These are phyloP conservation scores for Aphanocladium album DNA, from an alignment of 2,329 filamentous ascomycete genomes.

Conservation along the genomic window DNA sequence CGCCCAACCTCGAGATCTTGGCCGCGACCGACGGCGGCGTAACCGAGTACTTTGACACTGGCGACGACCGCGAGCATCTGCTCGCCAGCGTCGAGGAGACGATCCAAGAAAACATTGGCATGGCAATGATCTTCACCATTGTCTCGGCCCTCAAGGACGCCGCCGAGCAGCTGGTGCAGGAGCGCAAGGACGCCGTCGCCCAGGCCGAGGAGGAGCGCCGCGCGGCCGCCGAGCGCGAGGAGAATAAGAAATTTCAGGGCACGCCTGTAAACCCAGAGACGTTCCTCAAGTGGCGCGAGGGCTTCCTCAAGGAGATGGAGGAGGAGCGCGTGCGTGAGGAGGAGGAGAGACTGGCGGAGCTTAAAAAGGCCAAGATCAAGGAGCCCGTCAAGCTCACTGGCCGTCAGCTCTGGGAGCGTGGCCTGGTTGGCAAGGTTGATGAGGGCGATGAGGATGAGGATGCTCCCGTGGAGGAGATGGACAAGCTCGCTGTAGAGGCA, in stretches of 20 bases:
- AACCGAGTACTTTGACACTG: constrained; percentile 71
- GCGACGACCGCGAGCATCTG: constrained; percentile 71
- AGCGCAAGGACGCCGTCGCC: constrained; percentile 59
- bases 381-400: constrained; percentile 69
- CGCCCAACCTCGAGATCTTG: constrained; percentile 75
- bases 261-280: constrained; percentile 81
- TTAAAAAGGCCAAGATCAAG: constrained; percentile 72
- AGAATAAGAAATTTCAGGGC: constrained; percentile 96
- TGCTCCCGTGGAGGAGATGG: constrained; percentile 55
- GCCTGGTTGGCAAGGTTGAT: constrained; percentile 61
- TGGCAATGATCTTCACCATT: constrained; percentile 95
- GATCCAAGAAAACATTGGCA: constrained; percentile 88
- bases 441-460: constrained; percentile 64
- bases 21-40: constrained; percentile 63
- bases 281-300: constrained; percentile 77
- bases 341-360: constrained; percentile 76
- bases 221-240: constrained; percentile 70
- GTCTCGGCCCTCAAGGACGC: constrained; percentile 82
- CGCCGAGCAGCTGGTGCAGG: constrained; percentile 77
- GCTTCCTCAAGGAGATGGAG: constrained; percentile 74
- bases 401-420: constrained; percentile 72
- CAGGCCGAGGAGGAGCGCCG: constrained; percentile 48
- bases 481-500: constrained; percentile 67
- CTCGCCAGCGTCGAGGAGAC: constrained; percentile 66
- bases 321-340: constrained; percentile 63